Base-by-base conservation (phyloP, 306 rosid genomes). In the Quercus cerris region DNA sequence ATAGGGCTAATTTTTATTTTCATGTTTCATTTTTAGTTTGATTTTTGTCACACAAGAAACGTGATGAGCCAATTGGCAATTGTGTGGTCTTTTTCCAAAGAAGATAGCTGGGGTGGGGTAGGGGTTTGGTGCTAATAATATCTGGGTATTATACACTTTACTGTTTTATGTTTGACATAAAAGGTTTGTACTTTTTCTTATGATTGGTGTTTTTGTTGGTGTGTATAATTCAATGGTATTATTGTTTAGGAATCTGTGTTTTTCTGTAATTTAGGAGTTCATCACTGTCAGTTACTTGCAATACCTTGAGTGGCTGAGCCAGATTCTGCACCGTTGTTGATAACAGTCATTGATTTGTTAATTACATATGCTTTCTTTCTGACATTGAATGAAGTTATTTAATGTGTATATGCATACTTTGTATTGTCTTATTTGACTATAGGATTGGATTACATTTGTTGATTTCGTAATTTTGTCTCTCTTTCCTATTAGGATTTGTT, bases 1-100 rank as follows among this genome's bases (percentile, higher is more conserved):
- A 80, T 57, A 56, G 81, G 15, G 66, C 49, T 75, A 44, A 28
- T 64, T 25, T 4, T 70, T 83, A 70, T 55, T 78, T 55, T 76
- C 5, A 38, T 38, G 46, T 38, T 38, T 38, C 46, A 38, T 5
- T 4, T 41, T 11, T 62, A 71, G 75, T 87, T 49, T 20, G 54
- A n/a, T 69, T 54, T 22, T 61, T 63, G n/a, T 64, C 14, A 30
- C 49, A 38, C 55, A 58, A 33, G 52, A 61, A 5, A 20, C 38
- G 15, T 46, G 19, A 30, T 62, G 35, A 23, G 46, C 46, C 46
- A 38, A 38, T 38, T 38, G 46, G 46, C 46, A 38, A 38, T 38
- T 38, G 46, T 49, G 35, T 51, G 46, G 67, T 11, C 67, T 10
- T 15, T 62, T 54, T 75, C 25, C 71, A 20, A 22, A 67, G 71